Evolutionary conservation across 2,329 filamentous ascomycete species (phyloP).

Genomic region (Venturia nashicola): DNA sequence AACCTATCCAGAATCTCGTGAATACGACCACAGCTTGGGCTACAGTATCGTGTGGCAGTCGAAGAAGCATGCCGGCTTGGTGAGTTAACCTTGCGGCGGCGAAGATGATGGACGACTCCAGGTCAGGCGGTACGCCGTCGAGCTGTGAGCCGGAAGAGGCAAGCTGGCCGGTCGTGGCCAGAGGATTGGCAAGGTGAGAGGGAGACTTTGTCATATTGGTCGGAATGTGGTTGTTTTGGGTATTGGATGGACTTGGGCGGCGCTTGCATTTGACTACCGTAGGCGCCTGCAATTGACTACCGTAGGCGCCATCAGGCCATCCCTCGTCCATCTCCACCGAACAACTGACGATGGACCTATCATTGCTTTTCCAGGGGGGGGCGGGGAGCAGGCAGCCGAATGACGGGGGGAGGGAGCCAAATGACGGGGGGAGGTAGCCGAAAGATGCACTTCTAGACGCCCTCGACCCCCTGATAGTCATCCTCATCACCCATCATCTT

Average conservation of each 20-base stretch:
- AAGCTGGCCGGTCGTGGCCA: slow-evolving; percentile 62
- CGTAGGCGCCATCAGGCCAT: no score
- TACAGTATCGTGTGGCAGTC: slow-evolving; percentile 74
- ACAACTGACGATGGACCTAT: neutral
- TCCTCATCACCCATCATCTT: neutral
- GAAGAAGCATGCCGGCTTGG: slow-evolving; percentile 66
- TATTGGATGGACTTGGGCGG: neutral
- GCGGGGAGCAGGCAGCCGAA: no score
- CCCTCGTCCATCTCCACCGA: neutral
- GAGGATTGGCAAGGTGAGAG: slow-evolving; percentile 43
- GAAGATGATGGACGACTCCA: slow-evolving; percentile 62
- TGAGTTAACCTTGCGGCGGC: slow-evolving; percentile 63
- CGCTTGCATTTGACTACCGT: neutral
- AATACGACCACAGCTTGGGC: slow-evolving; percentile 76
- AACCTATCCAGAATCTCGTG: slow-evolving; percentile 64
- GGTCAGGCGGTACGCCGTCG: slow-evolving; percentile 49
- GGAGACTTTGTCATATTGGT: neutral
- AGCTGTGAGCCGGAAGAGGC: slow-evolving; percentile 41
- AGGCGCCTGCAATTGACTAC: no score
- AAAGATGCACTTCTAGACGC: neutral
- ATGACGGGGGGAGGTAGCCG: no score
- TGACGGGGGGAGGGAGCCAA: no score
- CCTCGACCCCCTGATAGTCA: neutral
- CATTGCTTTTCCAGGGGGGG: no score
- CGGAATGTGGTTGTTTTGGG: neutral